Evolutionary conservation across 306 rosid species (phyloP).

Genomic region (Lathyrus sativus): DNA sequence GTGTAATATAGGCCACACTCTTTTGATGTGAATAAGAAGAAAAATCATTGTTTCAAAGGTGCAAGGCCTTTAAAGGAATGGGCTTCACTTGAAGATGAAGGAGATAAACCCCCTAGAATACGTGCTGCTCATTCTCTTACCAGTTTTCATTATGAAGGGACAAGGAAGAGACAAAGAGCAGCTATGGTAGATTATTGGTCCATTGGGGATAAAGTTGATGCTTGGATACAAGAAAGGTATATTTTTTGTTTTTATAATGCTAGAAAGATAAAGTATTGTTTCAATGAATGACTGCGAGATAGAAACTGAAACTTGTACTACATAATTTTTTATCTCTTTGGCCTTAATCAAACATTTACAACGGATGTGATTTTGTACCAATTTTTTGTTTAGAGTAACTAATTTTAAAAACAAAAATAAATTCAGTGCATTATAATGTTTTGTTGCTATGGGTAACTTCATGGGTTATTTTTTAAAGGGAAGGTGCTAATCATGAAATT

Average conservation of each 20-base stretch:
- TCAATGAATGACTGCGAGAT: background rate
- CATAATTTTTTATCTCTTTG: background rate
- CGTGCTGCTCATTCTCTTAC: constrained; percentile 66
- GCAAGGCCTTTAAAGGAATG: constrained; percentile 78
- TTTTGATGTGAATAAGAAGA: constrained; percentile 8
- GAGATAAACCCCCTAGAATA: constrained; percentile 68
- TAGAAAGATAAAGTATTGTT: background rate
- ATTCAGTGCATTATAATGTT: constrained; percentile 1
- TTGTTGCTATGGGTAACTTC: background rate
- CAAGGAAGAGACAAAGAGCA: constrained; percentile 88
- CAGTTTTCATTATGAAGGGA: constrained; percentile 62
- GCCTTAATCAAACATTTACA: background rate
- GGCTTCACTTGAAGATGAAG: constrained; percentile 67
- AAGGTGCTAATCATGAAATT: background rate
- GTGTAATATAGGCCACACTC: background rate
- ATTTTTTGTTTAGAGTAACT: background rate
- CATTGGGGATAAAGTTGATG: constrained; percentile 91
- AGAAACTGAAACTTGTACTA: constrained; percentile 15
- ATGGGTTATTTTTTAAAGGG: too few relatives aligned
- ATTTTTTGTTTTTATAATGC: background rate
- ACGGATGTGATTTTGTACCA: constrained; percentile 10
- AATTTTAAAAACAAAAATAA: background rate
- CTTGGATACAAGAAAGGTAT: constrained; percentile 80
- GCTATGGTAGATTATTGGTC: constrained; percentile 79
- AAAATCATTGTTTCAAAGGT: constrained; percentile 37